phyloP scores from a whole-genome alignment of 805 yeast genomes.

The Wickerhamiella azymoides region DNA sequence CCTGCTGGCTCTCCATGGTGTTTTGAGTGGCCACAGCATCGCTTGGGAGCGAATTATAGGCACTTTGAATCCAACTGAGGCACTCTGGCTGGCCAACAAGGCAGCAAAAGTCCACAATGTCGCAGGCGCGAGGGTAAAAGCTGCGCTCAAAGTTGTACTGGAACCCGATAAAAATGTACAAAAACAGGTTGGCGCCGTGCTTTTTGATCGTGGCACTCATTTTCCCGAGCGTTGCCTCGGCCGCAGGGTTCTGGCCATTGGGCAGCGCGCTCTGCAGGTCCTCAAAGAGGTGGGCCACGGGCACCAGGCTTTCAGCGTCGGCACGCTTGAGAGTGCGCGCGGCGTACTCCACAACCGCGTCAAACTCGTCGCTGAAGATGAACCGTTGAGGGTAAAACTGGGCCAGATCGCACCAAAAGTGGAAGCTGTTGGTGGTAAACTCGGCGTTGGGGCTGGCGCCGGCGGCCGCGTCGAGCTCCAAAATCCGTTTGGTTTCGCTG shows the following conservation, averaged over 20 bases:
- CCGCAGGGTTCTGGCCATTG: conserved; percentile 26
- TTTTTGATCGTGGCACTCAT: conserved; percentile 25
- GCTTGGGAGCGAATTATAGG: conserved; percentile 44
- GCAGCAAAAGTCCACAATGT: conserved; percentile 13
- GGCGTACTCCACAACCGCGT: neutral
- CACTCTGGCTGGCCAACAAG: conserved; percentile 29
- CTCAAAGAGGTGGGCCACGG: conserved; percentile 61
- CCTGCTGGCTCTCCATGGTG: conserved; percentile 40
- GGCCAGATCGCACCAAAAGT: conserved; percentile 15
- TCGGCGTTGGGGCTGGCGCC: neutral
- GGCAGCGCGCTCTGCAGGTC: conserved; percentile 46
- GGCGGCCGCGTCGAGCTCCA: conserved; percentile 2
- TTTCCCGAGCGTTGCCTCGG: conserved; percentile 16
- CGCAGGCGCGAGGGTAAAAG: conserved; percentile 13
- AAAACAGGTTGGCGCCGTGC: conserved; percentile 44
- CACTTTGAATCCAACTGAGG: conserved; percentile 48
- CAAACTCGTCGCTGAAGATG: conserved; percentile 10
- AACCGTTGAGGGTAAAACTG: conserved; percentile 12
- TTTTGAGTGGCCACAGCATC: conserved; percentile 56
- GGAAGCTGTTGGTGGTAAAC: conserved; percentile 12
- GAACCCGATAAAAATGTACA: conserved; percentile 54
- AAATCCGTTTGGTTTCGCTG: conserved; percentile 9
- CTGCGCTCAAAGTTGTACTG: conserved; percentile 44
- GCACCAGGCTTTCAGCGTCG: conserved; percentile 56
- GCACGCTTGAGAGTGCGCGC: conserved; percentile 35